Conservation (phyloP, 257 asterid species). For the Nicotiana benthamiana region DNA sequence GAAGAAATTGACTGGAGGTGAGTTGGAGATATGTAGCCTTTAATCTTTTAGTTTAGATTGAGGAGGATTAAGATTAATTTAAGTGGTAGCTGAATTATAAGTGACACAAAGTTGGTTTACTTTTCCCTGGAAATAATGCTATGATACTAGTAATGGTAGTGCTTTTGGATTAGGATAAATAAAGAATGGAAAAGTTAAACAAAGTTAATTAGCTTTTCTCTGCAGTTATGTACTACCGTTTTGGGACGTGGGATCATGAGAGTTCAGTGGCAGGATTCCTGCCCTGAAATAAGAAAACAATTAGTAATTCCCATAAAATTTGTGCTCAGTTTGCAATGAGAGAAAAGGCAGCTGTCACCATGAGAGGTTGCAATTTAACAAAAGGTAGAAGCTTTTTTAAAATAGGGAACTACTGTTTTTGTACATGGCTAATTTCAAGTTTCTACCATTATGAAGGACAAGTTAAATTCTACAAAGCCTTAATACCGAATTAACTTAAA, state of each 20-base stretch:
- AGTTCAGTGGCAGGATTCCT: constrained; percentile 34
- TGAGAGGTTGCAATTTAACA: background rate
- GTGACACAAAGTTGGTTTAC: constrained; percentile 43
- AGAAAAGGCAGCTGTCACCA: constrained; percentile 16
- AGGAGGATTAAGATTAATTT: constrained; percentile 15
- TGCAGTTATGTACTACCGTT: constrained; percentile 9
- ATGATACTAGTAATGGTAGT: constrained; percentile 2
- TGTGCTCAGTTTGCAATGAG: constrained; percentile 2
- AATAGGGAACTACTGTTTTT: constrained; percentile 20
- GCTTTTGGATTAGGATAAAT: background rate
- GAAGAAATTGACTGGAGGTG: constrained; percentile 20
- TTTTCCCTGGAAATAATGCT: constrained; percentile 24
- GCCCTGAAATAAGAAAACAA: constrained; percentile 40
- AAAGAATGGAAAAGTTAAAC: background rate
- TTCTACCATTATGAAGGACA: constrained; percentile 29
- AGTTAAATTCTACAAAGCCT: constrained; percentile 17
- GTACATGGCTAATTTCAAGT: constrained; percentile 38
- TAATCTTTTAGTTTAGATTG: constrained; percentile 11
- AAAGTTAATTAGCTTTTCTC: background rate
- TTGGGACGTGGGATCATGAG: constrained; percentile 31
- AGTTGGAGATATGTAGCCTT: constrained; percentile 13
- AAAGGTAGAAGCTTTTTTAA: constrained; percentile 14
- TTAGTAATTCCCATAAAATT: constrained; percentile 7
- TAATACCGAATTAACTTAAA: constrained; percentile 9
- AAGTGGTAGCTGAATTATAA: constrained; percentile 22